Percentiles rank a stretch among this genome's conserved stretches.
These are phyloP conservation scores for Taphrina pruni DNA, from an alignment of 1,139 yeast genomes.

Conservation along the genomic window DNA sequence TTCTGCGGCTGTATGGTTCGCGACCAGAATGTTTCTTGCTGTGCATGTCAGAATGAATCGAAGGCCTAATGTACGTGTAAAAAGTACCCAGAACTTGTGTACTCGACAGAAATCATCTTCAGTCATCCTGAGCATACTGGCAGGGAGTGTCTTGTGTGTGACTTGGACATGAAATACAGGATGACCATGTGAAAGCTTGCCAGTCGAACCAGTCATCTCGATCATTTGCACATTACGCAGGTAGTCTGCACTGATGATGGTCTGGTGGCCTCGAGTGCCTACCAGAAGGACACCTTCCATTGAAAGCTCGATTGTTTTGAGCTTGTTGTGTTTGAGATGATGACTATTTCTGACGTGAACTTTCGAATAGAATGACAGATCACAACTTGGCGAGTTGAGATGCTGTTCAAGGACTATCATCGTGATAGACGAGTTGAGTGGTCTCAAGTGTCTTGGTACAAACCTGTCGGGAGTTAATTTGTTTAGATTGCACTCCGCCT, in stretches of 20 bases:
- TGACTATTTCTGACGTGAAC: too few species aligned
- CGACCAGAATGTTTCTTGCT: slow-evolving; percentile 15
- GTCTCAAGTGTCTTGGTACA: too few species aligned
- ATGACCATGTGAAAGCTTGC: slow-evolving; percentile 5
- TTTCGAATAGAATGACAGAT: too few species aligned
- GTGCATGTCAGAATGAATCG: background rate
- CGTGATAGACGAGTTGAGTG: too few species aligned
- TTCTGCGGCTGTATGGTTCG: slow-evolving; percentile 1
- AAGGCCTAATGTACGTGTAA: background rate
- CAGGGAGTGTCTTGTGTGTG: slow-evolving; percentile 9
- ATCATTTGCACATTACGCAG: slow-evolving; percentile 10
- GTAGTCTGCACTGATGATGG: slow-evolving; percentile 8
- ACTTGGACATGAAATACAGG: slow-evolving; percentile 10
- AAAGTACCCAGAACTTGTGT: background rate
- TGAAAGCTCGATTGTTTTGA: too few species aligned
- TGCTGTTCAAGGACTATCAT: too few species aligned
- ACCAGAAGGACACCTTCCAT: slow-evolving; percentile 14
- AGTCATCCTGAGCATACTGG: slow-evolving; percentile 6
- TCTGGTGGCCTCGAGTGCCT: slow-evolving; percentile 2
- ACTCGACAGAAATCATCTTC: slow-evolving; percentile 6
- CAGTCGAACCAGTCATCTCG: slow-evolving; percentile 14
- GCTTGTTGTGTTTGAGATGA: too few species aligned
- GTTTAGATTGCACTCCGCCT: background rate
- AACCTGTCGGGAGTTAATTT: background rate
- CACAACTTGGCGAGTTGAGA: too few species aligned